Conservation (phyloP, 2,329 filamentous ascomycete species). For the Fusarium tanahbumbuense region DNA sequence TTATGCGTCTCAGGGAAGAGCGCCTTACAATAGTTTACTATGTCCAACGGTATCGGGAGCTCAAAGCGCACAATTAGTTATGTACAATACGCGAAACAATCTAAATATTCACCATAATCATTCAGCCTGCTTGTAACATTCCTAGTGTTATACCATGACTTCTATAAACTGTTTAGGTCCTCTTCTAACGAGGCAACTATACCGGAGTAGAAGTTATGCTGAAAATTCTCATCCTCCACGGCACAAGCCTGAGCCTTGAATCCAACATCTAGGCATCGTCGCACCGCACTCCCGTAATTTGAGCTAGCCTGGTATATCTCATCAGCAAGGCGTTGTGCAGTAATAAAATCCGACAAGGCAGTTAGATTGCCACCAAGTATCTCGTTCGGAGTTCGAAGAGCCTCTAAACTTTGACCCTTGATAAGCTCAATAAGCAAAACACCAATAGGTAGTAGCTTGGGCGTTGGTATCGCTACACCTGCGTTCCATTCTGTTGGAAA, state of each 20-base stretch:
- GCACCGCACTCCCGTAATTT: background rate
- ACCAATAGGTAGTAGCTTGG: background rate
- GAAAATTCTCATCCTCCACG: background rate
- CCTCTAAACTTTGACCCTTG: background rate
- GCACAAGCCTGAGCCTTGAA: background rate
- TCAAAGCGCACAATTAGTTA: background rate
- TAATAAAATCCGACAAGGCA: background rate
- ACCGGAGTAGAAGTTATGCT: background rate
- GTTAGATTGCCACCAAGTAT: background rate
- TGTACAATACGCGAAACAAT: background rate
- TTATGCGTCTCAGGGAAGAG: background rate
- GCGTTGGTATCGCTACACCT: background rate
- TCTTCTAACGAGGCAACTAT: slow-evolving; percentile 1
- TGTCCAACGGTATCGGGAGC: background rate
- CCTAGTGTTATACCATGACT: no score
- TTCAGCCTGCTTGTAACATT: rapidly evolving
- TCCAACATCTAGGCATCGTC: background rate
- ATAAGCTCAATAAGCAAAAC: background rate
- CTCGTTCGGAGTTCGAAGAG: background rate
- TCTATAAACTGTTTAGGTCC: background rate
- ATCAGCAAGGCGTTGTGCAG: background rate
- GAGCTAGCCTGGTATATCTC: background rate
- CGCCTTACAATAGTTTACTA: background rate
- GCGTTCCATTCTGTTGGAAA: rapidly evolving
- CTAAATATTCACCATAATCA: background rate